Evolutionary conservation across 352 stramenopile genomes (phyloP).

Genomic region (Phytophthora sojae): DNA sequence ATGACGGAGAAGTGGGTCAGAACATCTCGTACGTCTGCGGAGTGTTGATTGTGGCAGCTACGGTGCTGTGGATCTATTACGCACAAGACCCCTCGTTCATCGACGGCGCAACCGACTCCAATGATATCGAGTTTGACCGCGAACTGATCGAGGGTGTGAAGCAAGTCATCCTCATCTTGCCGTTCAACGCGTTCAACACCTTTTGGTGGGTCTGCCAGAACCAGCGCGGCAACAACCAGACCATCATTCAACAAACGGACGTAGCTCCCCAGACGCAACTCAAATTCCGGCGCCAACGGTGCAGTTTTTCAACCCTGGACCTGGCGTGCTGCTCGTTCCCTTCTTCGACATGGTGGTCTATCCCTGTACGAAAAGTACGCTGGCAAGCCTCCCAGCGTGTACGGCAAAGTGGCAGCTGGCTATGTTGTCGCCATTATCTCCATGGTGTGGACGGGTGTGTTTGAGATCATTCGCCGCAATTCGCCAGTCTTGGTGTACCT

Average conservation of each 20-base stretch:
- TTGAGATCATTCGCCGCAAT: conserved; percentile 41
- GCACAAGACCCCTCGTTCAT: conserved; percentile 52
- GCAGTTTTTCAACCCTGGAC: conserved; percentile 50
- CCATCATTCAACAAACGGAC: conserved; percentile 68
- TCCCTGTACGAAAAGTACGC: conserved; percentile 43
- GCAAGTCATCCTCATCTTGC: conserved; percentile 39
- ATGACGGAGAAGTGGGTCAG: conserved; percentile 37
- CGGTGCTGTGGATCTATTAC: conserved; percentile 48
- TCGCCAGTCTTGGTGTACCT: conserved; percentile 20
- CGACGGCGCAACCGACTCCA: conserved; percentile 42
- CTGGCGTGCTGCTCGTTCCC: conserved; percentile 43
- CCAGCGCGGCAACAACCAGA: conserved; percentile 68
- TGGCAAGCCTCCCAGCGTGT: conserved; percentile 45
- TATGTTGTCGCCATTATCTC: conserved; percentile 42
- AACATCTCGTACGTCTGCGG: conserved; percentile 49
- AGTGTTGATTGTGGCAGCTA: conserved; percentile 37
- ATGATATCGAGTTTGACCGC: conserved; percentile 43
- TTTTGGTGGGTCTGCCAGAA: conserved; percentile 63
- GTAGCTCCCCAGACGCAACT: conserved; percentile 35
- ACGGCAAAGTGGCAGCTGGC: conserved; percentile 43
- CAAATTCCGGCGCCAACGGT: conserved; percentile 61
- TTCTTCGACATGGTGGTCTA: conserved; percentile 45
- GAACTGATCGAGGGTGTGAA: conserved; percentile 56
- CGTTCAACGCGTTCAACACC: conserved; percentile 50
- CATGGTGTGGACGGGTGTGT: conserved; percentile 46